A percentile compares a stretch with the other conserved stretches of the same genome.
Evolutionary conservation across 306 rosid genomes (phyloP).

Genomic region (Lotus japonicus): DNA sequence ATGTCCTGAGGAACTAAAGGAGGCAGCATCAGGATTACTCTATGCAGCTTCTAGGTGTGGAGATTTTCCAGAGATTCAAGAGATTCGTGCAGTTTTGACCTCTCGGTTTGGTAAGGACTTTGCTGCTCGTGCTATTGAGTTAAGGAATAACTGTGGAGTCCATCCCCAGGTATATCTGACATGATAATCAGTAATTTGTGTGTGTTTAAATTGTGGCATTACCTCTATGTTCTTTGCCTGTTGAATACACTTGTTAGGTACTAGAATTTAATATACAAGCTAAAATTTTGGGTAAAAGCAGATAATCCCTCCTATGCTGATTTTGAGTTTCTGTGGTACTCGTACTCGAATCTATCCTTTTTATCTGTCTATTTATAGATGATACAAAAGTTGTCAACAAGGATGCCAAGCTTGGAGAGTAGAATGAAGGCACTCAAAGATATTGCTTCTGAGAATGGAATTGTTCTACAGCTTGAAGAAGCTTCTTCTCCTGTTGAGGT

Average conservation of each 20-base stretch:
- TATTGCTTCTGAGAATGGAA: conserved; percentile 57
- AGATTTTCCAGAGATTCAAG: conserved; percentile 86
- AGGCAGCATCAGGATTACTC: conserved; percentile 65
- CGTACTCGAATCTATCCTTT: neutral
- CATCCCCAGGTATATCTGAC: conserved; percentile 38
- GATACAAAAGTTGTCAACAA: conserved; percentile 58
- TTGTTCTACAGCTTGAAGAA: conserved; percentile 54
- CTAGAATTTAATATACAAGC: neutral
- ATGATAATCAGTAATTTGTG: neutral
- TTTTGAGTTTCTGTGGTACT: neutral
- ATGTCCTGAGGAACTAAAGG: conserved; percentile 73
- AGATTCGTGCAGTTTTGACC: conserved; percentile 59
- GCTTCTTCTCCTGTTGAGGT: conserved; percentile 40
- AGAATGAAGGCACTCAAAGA: conserved; percentile 64
- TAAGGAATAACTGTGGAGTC: conserved; percentile 72
- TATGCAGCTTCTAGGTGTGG: conserved; percentile 87
- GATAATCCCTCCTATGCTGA: neutral
- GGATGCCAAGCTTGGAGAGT: conserved; percentile 51
- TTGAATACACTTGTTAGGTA: neutral
- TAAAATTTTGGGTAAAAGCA: neutral
- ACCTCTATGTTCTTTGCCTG: neutral
- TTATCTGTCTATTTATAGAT: conserved; percentile 34
- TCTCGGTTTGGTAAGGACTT: conserved; percentile 74
- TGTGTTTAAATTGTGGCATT: neutral
- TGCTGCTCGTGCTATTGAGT: conserved; percentile 54